Evolutionary conservation across 306 rosid genomes (phyloP).

Genomic region (Cicer judaicum): DNA sequence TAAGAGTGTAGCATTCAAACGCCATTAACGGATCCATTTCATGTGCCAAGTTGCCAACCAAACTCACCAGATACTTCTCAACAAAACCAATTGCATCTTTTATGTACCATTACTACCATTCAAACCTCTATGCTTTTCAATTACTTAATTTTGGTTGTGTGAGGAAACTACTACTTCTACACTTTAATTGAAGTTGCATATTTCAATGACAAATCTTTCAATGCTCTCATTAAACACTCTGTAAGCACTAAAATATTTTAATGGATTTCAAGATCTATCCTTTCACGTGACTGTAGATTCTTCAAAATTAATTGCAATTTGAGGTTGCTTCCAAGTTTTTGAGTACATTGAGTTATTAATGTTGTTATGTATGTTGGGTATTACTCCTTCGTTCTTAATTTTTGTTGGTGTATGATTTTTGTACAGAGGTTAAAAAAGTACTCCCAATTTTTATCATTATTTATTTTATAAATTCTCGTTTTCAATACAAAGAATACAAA

Average conservation of each 20-base stretch:
- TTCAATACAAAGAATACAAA: too few species aligned
- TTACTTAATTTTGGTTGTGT: not conserved
- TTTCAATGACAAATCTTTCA: constrained; percentile 45
- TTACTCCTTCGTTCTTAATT: not conserved
- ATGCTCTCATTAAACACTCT: constrained; percentile 48
- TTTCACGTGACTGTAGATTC: constrained; percentile 50
- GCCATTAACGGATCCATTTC: constrained; percentile 65
- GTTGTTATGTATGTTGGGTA: not conserved
- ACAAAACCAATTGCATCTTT: constrained; percentile 56
- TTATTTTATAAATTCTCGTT: too few species aligned
- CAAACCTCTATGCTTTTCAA: constrained; percentile 33
- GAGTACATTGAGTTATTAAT: constrained; percentile 27
- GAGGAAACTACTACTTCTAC: constrained; percentile 1
- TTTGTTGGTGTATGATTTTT: not conserved
- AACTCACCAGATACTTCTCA: constrained; percentile 55
- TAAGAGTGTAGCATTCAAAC: constrained; percentile 57
- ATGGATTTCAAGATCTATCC: constrained; percentile 40
- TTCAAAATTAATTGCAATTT: constrained; percentile 40
- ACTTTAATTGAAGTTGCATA: constrained; percentile 47
- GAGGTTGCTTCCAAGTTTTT: constrained; percentile 28
- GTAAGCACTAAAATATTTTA: constrained; percentile 19
- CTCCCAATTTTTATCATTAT: too few species aligned
- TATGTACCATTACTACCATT: constrained; percentile 41
- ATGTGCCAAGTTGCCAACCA: constrained; percentile 75
- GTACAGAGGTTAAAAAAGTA: too few species aligned